These are phyloP conservation scores for Phyllosticta paracitricarpa DNA, from an alignment of 2,329 filamentous ascomycete genomes.

Conservation along the genomic window DNA sequence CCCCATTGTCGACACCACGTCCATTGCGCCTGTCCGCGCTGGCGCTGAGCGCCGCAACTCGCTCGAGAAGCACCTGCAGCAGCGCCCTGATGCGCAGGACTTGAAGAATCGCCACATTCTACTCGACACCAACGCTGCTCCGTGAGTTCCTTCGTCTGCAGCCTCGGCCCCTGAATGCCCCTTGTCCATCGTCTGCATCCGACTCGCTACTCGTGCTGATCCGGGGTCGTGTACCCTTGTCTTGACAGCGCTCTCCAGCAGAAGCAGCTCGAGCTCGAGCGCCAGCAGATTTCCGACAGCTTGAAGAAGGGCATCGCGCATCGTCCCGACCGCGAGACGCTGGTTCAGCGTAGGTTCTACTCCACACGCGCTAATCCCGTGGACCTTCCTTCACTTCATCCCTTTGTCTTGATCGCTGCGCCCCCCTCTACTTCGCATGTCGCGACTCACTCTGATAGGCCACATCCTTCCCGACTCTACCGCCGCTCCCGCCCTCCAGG, in stretches of 20 bases:
- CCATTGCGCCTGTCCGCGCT: conserved; percentile 30
- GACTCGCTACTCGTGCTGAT: not conserved
- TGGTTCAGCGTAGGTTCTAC: conserved; percentile 61
- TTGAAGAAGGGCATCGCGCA: conserved; percentile 55
- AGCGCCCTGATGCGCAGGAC: conserved; percentile 45
- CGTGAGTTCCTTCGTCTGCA: conserved; percentile 36
- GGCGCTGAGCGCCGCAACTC: conserved; percentile 52
- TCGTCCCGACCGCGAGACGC: conserved; percentile 58
- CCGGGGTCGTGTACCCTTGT: not conserved
- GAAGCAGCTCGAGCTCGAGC: conserved; percentile 51
- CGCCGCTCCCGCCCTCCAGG: conserved; percentile 69
- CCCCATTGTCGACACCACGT: conserved; percentile 27
- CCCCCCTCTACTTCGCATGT: not conserved
- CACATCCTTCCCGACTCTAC: conserved; percentile 77
- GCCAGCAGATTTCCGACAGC: conserved; percentile 52
- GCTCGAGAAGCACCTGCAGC: conserved; percentile 39
- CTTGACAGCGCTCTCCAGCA: conserved; percentile 50
- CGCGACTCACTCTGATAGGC: conserved; percentile 38
- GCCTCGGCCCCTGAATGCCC: not conserved
- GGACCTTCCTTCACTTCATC: not conserved
- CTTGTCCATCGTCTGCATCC: not conserved
- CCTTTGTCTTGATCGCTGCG: not conserved
- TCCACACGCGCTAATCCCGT: conserved; percentile 5
- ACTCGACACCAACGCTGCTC: conserved; percentile 56
- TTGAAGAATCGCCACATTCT: conserved; percentile 60